Percentiles rank a stretch among this genome's conserved stretches.
phyloP scores from a whole-genome alignment of 768 basidiomycete genomes.

The Lentinula aciculospora region DNA sequence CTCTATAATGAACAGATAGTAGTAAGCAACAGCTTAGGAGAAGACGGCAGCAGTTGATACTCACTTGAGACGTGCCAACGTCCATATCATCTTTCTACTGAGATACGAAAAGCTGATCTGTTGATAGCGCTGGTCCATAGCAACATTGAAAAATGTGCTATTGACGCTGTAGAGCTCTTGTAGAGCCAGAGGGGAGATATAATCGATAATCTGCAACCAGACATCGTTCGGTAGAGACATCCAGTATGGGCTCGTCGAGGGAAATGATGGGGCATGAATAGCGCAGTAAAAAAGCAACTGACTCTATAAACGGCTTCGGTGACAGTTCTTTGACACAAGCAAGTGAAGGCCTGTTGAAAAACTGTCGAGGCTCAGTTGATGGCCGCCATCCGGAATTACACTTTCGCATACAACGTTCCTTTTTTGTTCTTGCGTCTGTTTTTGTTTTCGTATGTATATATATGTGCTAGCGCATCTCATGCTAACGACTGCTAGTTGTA shows the following conservation, averaged over 20 bases:
- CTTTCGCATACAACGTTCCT: not conserved
- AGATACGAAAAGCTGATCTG: constrained; percentile 46
- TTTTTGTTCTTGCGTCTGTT: not conserved
- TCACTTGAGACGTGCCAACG: constrained; percentile 21
- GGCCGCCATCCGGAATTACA: not conserved
- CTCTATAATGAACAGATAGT: constrained; percentile 21
- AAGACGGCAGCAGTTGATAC: constrained; percentile 9
- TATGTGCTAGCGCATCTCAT: not conserved
- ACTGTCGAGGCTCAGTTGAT: not conserved
- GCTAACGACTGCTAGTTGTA: not conserved
- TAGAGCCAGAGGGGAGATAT: constrained; percentile 25
- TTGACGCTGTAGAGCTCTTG: constrained; percentile 31
- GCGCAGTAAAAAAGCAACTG: not conserved
- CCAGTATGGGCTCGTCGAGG: not conserved
- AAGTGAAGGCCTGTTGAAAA: not conserved
- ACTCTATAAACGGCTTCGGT: constrained; percentile 3
- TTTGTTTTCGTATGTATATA: not conserved
- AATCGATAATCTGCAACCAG: constrained; percentile 30
- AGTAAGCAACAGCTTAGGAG: constrained; percentile 3
- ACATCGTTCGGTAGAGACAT: constrained; percentile 20
- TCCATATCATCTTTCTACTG: constrained; percentile 32
- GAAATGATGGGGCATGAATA: not conserved
- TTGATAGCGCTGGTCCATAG: constrained; percentile 42
- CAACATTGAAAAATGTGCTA: constrained; percentile 23
- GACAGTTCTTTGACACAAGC: not conserved